Evolutionary conservation across 805 yeast genomes (phyloP).

Genomic region (Saccharomycopsis oosterbeekiorum): DNA sequence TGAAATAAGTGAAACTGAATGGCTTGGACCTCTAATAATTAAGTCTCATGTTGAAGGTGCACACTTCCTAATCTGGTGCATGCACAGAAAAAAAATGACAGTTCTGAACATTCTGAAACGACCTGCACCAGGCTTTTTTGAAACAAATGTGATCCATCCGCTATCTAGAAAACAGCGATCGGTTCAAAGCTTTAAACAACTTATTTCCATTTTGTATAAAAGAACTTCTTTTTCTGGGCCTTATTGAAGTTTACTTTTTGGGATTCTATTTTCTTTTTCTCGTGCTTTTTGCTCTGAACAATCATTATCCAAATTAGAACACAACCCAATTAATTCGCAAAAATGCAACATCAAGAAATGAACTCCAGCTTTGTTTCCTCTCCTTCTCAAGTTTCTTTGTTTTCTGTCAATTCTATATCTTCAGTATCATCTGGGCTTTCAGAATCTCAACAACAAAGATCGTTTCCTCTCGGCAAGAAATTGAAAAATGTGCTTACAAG

Average conservation of each 20-base stretch:
- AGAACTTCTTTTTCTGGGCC: too few relatives aligned
- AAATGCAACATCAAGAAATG: constrained; percentile 10
- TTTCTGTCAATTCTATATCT: constrained; percentile 12
- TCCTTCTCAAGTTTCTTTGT: constrained; percentile 17
- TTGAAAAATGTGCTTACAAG: constrained; percentile 16
- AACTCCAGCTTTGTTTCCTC: constrained; percentile 5
- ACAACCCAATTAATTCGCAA: too few relatives aligned
- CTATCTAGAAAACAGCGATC: neutral
- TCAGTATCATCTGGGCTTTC: constrained; percentile 7
- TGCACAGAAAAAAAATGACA: neutral
- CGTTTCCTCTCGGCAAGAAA: constrained; percentile 4
- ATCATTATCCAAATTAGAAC: too few relatives aligned
- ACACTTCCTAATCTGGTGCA: neutral
- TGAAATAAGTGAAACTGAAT: too few relatives aligned
- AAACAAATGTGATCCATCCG: neutral
- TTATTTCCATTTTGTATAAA: too few relatives aligned
- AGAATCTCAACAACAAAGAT: neutral
- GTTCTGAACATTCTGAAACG: neutral
- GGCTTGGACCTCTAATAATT: too few relatives aligned
- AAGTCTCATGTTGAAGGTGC: neutral
- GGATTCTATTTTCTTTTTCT: too few relatives aligned
- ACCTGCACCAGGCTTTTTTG: neutral
- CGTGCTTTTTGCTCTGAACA: neutral
- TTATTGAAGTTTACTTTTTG: too few relatives aligned
- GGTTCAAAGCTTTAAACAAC: too few relatives aligned